Percentiles rank a stretch among this genome's conserved stretches.
phyloP scores from a whole-genome alignment of 371 early-diverging fungal genomes.

The Mucor mucedo region DNA sequence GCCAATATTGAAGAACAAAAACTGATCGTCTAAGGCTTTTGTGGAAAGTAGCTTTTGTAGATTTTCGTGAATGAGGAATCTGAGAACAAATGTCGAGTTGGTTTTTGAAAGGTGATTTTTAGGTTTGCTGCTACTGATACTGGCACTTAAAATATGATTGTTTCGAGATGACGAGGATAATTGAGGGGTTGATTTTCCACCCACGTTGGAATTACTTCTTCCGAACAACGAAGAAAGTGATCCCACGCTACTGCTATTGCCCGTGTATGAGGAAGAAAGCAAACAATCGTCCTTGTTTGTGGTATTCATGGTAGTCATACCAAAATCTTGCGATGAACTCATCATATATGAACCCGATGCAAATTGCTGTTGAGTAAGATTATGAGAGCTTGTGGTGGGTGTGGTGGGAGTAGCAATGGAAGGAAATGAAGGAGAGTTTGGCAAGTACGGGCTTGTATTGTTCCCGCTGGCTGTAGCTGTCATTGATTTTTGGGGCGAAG shows the following conservation, averaged over 20 bases:
- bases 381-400: slow-evolving; percentile 5
- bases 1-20: slow-evolving; percentile 66
- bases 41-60: slow-evolving; percentile 73
- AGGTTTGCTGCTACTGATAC: slow-evolving; percentile 47
- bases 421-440: slow-evolving; percentile 19
- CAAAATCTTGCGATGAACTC: slow-evolving; percentile 20
- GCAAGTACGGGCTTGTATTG: slow-evolving; percentile 18
- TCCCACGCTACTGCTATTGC: slow-evolving; percentile 28
- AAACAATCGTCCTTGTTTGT: not conserved
- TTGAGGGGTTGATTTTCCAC: slow-evolving; percentile 22
- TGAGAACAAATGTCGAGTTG: slow-evolving; percentile 77
- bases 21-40: slow-evolving; percentile 52
- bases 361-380: slow-evolving; percentile 11
- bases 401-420: slow-evolving; percentile 3
- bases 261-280: slow-evolving; percentile 3
- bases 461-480: slow-evolving; percentile 11
- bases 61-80: slow-evolving; percentile 80
- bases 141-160: slow-evolving; percentile 12
- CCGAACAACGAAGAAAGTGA: slow-evolving; percentile 41
- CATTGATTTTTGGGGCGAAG: slow-evolving; percentile 27
- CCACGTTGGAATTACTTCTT: slow-evolving; percentile 20
- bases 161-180: slow-evolving; percentile 24
- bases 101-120: slow-evolving; percentile 69
- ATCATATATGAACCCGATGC: slow-evolving; percentile 20
- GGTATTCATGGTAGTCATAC: slow-evolving; percentile 4